These are phyloP conservation scores for Jacaranda copaia DNA, from an alignment of 257 asterid species.

Conservation along the genomic window DNA sequence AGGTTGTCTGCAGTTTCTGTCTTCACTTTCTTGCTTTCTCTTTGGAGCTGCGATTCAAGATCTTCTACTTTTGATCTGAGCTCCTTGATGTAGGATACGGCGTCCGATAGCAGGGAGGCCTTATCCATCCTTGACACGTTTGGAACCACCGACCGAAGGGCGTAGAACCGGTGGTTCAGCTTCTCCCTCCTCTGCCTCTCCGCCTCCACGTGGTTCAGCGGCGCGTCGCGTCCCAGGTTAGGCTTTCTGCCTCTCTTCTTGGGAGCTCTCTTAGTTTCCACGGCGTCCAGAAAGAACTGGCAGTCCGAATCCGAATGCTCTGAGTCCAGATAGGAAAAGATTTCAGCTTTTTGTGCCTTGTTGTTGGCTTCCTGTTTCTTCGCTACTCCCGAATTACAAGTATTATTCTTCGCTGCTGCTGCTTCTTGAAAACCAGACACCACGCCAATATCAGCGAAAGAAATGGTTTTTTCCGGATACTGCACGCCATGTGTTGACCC, in stretches of 20 bases:
- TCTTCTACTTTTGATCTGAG: conserved; percentile 63
- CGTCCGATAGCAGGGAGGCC: conserved; percentile 79
- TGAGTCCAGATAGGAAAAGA: conserved; percentile 32
- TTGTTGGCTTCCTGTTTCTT: conserved; percentile 1
- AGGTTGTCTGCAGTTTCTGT: conserved; percentile 33
- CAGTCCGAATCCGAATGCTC: conserved; percentile 56
- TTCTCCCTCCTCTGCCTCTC: conserved; percentile 94
- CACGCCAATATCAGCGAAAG: conserved; percentile 36
- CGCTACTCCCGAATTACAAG: neutral
- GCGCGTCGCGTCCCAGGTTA: conserved; percentile 38
- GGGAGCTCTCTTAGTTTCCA: conserved; percentile 27
- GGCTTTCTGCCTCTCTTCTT: conserved; percentile 79
- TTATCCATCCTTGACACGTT: conserved; percentile 85
- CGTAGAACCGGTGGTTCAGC: conserved; percentile 83
- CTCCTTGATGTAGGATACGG: conserved; percentile 80
- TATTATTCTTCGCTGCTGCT: neutral
- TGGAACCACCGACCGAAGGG: conserved; percentile 84
- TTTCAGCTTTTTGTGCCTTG: conserved; percentile 3
- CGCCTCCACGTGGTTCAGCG: conserved; percentile 79
- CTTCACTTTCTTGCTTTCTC: conserved; percentile 38
- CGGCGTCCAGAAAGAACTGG: conserved; percentile 30
- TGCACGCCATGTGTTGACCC: neutral
- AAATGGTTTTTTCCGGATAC: conserved; percentile 19
- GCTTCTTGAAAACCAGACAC: conserved; percentile 28
- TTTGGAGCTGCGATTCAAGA: conserved; percentile 45